phyloP scores from a whole-genome alignment of 1,139 yeast species.

The Debaryomyces sp. region DNA sequence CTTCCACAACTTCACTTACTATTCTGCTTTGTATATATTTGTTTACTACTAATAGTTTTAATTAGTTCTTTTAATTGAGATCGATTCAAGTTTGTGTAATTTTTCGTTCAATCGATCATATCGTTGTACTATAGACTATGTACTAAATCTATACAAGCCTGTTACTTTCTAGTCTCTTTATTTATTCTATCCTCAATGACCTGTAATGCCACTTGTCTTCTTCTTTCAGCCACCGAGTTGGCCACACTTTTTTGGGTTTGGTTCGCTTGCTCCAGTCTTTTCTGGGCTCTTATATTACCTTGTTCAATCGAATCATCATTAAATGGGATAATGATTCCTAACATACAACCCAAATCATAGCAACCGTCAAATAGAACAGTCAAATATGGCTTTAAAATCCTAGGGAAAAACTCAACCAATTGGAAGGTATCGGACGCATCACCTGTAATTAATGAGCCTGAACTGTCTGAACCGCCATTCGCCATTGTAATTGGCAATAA shows the following conservation, averaged over 20 bases:
- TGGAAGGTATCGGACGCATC: conserved; percentile 93
- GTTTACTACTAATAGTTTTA: not conserved
- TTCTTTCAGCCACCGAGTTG: conserved; percentile 74
- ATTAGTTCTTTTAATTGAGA: not conserved
- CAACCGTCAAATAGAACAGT: conserved; percentile 54
- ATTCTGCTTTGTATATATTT: not conserved
- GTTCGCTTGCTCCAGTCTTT: conserved; percentile 49
- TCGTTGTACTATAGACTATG: not conserved
- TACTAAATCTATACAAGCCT: not conserved
- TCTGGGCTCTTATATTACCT: conserved; percentile 71
- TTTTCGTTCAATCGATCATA: not conserved
- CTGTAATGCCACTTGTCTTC: conserved; percentile 83
- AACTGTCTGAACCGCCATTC: conserved; percentile 20
- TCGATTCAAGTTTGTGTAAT: conserved; percentile 8
- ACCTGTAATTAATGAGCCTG: conserved; percentile 51
- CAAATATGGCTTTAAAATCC: conserved; percentile 51
- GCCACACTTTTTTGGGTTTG: conserved; percentile 46
- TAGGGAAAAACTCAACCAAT: conserved; percentile 81
- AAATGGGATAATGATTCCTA: conserved; percentile 66
- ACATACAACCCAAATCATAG: conserved; percentile 55
- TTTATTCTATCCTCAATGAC: conserved; percentile 75
- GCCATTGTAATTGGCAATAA: conserved; percentile 41
- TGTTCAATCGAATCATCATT: conserved; percentile 72
- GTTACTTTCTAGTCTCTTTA: conserved; percentile 23
- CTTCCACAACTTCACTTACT: not conserved